phyloP scores from a whole-genome alignment of 2,329 filamentous ascomycete genomes.

The Penicillium digitatum region DNA sequence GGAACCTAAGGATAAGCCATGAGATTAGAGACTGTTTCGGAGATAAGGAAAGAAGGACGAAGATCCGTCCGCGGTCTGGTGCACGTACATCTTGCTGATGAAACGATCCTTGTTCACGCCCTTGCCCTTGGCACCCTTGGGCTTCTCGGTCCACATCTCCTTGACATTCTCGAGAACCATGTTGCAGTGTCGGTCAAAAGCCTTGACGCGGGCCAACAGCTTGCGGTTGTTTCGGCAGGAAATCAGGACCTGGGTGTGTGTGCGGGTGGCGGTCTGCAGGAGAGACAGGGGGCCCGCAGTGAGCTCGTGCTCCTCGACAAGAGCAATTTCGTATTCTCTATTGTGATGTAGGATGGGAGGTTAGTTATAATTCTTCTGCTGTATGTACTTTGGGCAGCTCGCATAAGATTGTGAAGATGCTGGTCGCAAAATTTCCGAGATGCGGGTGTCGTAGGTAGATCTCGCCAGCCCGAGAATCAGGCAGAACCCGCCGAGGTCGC shows the following conservation, averaged over 20 bases:
- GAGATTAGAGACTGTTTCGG: not conserved
- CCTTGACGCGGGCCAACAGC: slow-evolving; percentile 93
- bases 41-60: not conserved
- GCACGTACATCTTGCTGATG: slow-evolving; percentile 82
- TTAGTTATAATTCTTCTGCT: slow-evolving; percentile 14
- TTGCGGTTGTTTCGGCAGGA: slow-evolving; percentile 98
- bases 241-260: slow-evolving; percentile 92
- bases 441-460: slow-evolving; percentile 5
- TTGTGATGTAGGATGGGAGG: slow-evolving; percentile 17
- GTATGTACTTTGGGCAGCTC: slow-evolving; percentile 14
- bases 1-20: slow-evolving; percentile 56
- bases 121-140: slow-evolving; percentile 80
- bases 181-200: slow-evolving; percentile 98
- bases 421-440: slow-evolving; percentile 10
- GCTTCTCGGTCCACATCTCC: slow-evolving; percentile 99
- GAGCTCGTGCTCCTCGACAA: slow-evolving; percentile 75
- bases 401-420: slow-evolving; percentile 18
- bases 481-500: slow-evolving; percentile 4
- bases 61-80: slow-evolving; percentile 34
- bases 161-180: slow-evolving; percentile 97
- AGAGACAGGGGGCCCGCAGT: slow-evolving; percentile 81
- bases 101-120: slow-evolving; percentile 98
- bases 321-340: slow-evolving; percentile 86
- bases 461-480: slow-evolving; percentile 9
- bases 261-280: slow-evolving; percentile 91